Conservation (phyloP, 306 rosid species). For the Vigna unguiculata region DNA sequence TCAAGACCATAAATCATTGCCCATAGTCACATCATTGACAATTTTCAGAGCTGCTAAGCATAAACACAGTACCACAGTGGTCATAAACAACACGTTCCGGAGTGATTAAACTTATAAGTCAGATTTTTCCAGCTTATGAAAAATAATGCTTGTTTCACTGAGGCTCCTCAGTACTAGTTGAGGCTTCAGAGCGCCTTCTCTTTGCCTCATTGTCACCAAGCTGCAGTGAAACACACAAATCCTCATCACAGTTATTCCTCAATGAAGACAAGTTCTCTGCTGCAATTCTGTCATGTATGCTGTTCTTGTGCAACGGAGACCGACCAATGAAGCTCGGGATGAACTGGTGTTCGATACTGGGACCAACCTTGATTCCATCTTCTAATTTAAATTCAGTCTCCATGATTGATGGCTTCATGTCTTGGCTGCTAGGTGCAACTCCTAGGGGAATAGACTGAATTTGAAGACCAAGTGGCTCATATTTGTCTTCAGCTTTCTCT, state of each 20-base stretch:
- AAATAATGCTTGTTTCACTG: constrained; percentile 51
- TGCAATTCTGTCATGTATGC: constrained; percentile 49
- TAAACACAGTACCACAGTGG: constrained; percentile 39
- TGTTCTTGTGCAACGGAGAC: constrained; percentile 76
- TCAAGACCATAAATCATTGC: constrained; percentile 29
- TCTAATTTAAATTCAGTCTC: constrained; percentile 81
- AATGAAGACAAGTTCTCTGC: constrained; percentile 79
- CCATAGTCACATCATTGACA: constrained; percentile 34
- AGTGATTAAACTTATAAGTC: constrained; percentile 30
- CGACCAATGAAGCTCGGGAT: constrained; percentile 77
- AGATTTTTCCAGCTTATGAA: constrained; percentile 43
- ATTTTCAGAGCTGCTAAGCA: constrained; percentile 43
- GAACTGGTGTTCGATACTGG: constrained; percentile 89
- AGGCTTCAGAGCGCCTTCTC: constrained; percentile 86
- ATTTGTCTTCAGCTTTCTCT: constrained; percentile 80
- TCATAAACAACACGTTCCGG: constrained; percentile 39
- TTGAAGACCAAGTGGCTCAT: constrained; percentile 88
- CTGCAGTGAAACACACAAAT: constrained; percentile 83
- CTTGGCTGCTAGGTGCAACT: constrained; percentile 60
- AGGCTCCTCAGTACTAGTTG: constrained; percentile 72
- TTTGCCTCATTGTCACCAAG: constrained; percentile 94
- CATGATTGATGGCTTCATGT: constrained; percentile 57
- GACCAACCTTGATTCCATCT: constrained; percentile 69
- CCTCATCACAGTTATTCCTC: constrained; percentile 74
- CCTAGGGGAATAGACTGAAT: constrained; percentile 82